Evolutionary conservation across 2,329 filamentous ascomycete genomes (phyloP).

Genomic region (Phialophora macrospora): DNA sequence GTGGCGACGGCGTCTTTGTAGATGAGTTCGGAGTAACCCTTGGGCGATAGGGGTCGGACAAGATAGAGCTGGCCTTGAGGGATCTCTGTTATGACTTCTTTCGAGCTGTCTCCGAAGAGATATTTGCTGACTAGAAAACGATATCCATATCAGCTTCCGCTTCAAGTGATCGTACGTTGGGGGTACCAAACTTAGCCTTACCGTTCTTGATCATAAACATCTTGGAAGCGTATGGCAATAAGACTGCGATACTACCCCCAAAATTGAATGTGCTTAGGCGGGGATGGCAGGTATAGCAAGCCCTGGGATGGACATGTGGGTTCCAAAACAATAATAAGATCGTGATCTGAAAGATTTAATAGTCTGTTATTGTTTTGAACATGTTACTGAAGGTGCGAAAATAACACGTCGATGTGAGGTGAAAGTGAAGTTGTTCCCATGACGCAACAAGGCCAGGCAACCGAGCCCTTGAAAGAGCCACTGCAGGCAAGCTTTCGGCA

Average conservation of each 20-base stretch:
- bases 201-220: conserved; percentile 65
- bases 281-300: not conserved
- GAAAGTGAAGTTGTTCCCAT: conserved; percentile 15
- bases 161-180: conserved; percentile 12
- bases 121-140: conserved; percentile 76
- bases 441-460: conserved; percentile 27
- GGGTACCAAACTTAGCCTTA: conserved; percentile 45
- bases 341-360: not conserved
- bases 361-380: not conserved
- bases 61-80: conserved; percentile 96
- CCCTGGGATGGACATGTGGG: not conserved
- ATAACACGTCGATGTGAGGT: conserved; percentile 10
- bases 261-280: not conserved
- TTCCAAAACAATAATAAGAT: not conserved
- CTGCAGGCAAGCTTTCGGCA: conserved; percentile 12
- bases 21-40: conserved; percentile 97
- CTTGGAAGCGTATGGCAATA: conserved; percentile 35
- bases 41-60: conserved; percentile 90
- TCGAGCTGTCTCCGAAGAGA: conserved; percentile 84
- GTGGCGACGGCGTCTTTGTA: conserved; percentile 95
- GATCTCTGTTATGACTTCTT: conserved; percentile 92
- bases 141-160: conserved; percentile 5
- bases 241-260: not conserved
- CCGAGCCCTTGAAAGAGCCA: not conserved
- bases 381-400: conserved; percentile 1